Percentiles rank a stretch among this genome's conserved stretches.
These are phyloP conservation scores for Trichoderma lentiforme DNA, from an alignment of 2,329 filamentous ascomycete genomes.

Conservation along the genomic window DNA sequence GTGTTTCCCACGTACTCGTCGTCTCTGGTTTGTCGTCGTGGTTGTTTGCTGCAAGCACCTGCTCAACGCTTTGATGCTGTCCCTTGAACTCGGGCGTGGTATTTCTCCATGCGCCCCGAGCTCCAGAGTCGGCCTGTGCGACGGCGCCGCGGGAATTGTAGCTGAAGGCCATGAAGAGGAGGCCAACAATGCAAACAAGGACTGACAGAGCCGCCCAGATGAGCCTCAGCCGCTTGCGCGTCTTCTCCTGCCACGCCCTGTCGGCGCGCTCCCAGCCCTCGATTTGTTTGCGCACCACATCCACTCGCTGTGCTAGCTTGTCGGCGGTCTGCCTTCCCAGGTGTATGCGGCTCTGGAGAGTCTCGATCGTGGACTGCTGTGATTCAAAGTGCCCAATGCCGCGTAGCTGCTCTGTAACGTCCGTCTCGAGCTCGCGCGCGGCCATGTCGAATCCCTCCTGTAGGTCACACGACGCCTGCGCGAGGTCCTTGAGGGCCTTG, in stretches of 20 bases:
- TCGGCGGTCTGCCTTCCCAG: slow-evolving; percentile 58
- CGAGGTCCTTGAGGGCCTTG: slow-evolving; percentile 63
- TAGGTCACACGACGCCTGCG: slow-evolving; percentile 56
- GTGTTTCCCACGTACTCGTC: slow-evolving; percentile 28
- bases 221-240: slow-evolving; percentile 58
- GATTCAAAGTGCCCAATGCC: slow-evolving; percentile 59
- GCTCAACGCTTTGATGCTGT: slow-evolving; percentile 18
- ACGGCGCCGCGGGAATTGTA: slow-evolving; percentile 20
- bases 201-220: slow-evolving; percentile 59
- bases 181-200: slow-evolving; percentile 45
- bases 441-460: slow-evolving; percentile 59
- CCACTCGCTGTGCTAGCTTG: slow-evolving; percentile 59
- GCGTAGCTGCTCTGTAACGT: slow-evolving; percentile 59
- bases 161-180: slow-evolving; percentile 39
- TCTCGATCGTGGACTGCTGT: slow-evolving; percentile 61
- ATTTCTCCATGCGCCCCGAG: background rate
- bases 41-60: slow-evolving; percentile 20
- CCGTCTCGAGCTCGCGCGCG: slow-evolving; percentile 54
- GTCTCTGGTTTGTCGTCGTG: slow-evolving; percentile 23
- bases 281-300: slow-evolving; percentile 59
- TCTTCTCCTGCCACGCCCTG: slow-evolving; percentile 64
- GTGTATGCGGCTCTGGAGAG: slow-evolving; percentile 59
- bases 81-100: background rate
- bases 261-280: slow-evolving; percentile 67
- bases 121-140: slow-evolving; percentile 1